phyloP scores from a whole-genome alignment of 257 asterid genomes.

The Solanum sejunctum region DNA sequence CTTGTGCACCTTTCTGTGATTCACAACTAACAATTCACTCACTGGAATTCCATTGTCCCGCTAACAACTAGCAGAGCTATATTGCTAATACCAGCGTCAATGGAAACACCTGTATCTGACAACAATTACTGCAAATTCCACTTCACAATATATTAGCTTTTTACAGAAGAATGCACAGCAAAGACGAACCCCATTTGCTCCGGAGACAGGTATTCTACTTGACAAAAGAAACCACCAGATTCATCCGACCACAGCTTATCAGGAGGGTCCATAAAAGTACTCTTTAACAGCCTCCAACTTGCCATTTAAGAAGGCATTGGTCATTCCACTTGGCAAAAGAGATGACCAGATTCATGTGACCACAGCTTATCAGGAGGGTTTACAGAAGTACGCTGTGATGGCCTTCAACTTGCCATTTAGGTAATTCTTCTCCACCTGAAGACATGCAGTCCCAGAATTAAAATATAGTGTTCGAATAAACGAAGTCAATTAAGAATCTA shows the following conservation, averaged over 20 bases:
- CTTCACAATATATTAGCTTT: neutral
- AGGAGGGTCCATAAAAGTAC: conserved; percentile 37
- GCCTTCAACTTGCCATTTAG: conserved; percentile 74
- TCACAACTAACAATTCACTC: neutral
- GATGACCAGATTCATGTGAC: neutral
- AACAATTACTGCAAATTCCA: neutral
- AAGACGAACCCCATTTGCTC: neutral
- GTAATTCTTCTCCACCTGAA: conserved; percentile 81
- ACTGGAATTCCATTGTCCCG: neutral
- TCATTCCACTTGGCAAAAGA: neutral
- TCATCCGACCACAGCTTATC: neutral
- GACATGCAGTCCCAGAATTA: neutral
- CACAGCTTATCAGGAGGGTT: conserved; percentile 10
- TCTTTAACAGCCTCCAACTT: conserved; percentile 80
- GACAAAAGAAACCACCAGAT: neutral
- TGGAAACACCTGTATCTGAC: neutral
- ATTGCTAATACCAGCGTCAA: neutral
- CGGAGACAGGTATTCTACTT: neutral
- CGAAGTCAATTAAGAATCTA: neutral
- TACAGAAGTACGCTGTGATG: conserved; percentile 66
- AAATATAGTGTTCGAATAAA: neutral
- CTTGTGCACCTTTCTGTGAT: neutral
- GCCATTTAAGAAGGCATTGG: conserved; percentile 22
- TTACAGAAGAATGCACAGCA: neutral
- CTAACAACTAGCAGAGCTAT: neutral